Evolutionary conservation across 1,139 yeast genomes (phyloP).

Genomic region (Yamadazyma diospyri): DNA sequence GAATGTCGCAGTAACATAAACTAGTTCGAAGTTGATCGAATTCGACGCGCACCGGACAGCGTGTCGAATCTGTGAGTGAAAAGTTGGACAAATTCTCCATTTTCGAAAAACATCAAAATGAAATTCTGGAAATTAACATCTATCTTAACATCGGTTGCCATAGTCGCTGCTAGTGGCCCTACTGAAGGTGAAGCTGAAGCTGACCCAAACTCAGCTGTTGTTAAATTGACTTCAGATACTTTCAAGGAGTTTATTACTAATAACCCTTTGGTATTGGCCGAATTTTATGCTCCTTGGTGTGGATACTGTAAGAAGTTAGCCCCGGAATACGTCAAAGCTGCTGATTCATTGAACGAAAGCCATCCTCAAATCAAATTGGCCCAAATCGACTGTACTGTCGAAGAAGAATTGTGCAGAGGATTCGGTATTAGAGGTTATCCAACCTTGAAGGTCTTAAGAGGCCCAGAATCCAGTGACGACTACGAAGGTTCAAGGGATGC

Average conservation of each 20-base stretch:
- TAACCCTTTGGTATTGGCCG: slow-evolving; percentile 84
- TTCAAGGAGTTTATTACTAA: slow-evolving; percentile 65
- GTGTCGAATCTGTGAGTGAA: slow-evolving; percentile 3
- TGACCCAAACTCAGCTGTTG: slow-evolving; percentile 84
- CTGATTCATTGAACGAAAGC: slow-evolving; percentile 63
- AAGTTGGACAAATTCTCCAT: background rate
- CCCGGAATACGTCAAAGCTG: slow-evolving; percentile 87
- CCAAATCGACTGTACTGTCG: slow-evolving; percentile 90
- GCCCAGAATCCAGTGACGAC: slow-evolving; percentile 49
- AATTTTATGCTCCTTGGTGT: slow-evolving; percentile 99
- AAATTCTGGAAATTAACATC: slow-evolving; percentile 42
- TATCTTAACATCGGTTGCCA: slow-evolving; percentile 39
- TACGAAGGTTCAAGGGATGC: slow-evolving; percentile 86
- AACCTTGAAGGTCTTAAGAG: slow-evolving; percentile 81
- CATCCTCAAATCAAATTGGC: slow-evolving; percentile 68
- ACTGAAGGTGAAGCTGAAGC: slow-evolving; percentile 63
- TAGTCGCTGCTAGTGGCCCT: slow-evolving; percentile 40
- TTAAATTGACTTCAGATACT: slow-evolving; percentile 58
- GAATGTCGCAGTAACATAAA: too few species aligned
- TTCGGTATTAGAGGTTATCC: slow-evolving; percentile 89
- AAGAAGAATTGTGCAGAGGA: slow-evolving; percentile 72
- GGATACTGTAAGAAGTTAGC: slow-evolving; percentile 96
- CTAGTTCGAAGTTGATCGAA: too few species aligned
- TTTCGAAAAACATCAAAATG: slow-evolving; percentile 20
- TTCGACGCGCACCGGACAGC: too few species aligned